A percentile compares a stretch with the other conserved stretches of the same genome.
phyloP scores from a whole-genome alignment of 129 eudicot genomes.

The Lonicera japonica region DNA sequence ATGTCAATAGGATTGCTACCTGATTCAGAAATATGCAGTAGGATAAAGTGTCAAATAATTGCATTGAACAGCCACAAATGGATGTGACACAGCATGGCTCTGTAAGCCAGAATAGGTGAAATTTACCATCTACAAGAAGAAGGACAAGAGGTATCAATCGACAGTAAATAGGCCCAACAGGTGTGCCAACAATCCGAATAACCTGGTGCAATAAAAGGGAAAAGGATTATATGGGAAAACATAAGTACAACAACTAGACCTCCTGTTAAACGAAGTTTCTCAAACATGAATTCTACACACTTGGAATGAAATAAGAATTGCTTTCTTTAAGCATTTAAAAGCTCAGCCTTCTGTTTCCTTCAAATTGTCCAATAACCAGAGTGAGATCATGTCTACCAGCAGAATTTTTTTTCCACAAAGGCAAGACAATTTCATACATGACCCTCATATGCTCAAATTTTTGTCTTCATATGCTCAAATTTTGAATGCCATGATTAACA shows the following conservation, averaged over 20 bases:
- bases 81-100: slow-evolving; percentile 5
- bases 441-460: not conserved
- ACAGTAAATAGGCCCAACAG: slow-evolving; percentile 72
- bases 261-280: too few relatives aligned
- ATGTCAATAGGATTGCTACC: slow-evolving; percentile 98
- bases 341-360: too few relatives aligned
- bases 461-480: not conserved
- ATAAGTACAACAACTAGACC: not conserved
- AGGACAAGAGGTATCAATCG: slow-evolving; percentile 94
- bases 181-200: slow-evolving; percentile 46
- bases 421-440: too few relatives aligned
- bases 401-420: too few relatives aligned
- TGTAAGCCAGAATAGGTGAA: slow-evolving; percentile 10
- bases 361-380: too few relatives aligned
- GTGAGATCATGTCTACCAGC: too few relatives aligned
- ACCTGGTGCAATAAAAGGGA: slow-evolving; percentile 39
- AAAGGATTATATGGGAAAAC: not conserved
- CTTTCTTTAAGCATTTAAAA: too few relatives aligned
- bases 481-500: not conserved
- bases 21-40: slow-evolving; percentile 24
- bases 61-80: not conserved
- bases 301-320: too few relatives aligned
- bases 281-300: too few relatives aligned
- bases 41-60: not conserved
- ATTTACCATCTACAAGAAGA: slow-evolving; percentile 87